A percentile compares a stretch with the other conserved stretches of the same genome.
Evolutionary conservation across 2,329 filamentous ascomycete species (phyloP).

Genomic region (Diaporthe aspalathi): DNA sequence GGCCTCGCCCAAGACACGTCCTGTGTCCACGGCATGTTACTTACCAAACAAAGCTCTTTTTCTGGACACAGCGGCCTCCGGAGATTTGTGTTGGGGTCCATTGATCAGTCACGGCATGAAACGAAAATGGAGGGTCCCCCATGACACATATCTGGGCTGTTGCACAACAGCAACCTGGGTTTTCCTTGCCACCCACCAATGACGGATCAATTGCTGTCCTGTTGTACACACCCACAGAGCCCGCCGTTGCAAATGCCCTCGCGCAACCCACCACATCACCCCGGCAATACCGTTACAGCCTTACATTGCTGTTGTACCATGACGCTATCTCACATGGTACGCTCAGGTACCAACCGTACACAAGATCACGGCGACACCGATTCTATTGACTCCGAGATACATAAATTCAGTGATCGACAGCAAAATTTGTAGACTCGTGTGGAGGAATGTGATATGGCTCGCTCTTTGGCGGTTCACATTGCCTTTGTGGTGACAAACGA

Average conservation of each 20-base stretch:
- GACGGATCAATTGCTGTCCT: neutral
- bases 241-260: neutral
- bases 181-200: too few species aligned
- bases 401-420: too few species aligned
- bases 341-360: neutral
- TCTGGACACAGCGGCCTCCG: rapidly evolving
- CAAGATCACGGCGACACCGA: neutral
- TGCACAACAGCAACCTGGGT: neutral
- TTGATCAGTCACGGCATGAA: too few species aligned
- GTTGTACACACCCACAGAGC: neutral
- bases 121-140: neutral
- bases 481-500: too few species aligned
- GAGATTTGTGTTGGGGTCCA: neutral
- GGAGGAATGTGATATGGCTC: too few species aligned
- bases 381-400: too few species aligned
- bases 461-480: too few species aligned
- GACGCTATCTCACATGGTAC: neutral
- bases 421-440: too few species aligned
- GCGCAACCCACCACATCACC: too few species aligned
- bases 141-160: neutral
- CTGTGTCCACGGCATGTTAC: too few species aligned
- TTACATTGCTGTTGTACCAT: neutral
- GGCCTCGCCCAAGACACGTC: neutral
- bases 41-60: neutral
- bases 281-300: neutral